A percentile compares a stretch with the other conserved stretches of the same genome.
Conservation (phyloP, 768 basidiomycete genomes). For the Cystofilobasidium bisporidii region DNA sequence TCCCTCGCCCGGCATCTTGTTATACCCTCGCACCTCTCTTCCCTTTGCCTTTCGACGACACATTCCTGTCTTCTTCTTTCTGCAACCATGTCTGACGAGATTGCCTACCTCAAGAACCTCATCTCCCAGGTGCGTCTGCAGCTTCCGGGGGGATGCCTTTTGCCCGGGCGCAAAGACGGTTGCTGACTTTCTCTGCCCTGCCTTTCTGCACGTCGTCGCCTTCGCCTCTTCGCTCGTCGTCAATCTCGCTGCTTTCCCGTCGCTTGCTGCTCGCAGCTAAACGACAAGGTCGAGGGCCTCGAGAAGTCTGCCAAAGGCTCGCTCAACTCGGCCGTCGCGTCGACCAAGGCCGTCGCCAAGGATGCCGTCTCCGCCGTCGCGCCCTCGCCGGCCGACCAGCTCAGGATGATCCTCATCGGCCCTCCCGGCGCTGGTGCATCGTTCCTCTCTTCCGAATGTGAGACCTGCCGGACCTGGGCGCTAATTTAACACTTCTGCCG, state of each 20-base stretch:
- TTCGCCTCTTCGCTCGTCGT: no score
- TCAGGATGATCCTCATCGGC: slow-evolving; percentile 84
- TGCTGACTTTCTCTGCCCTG: no score
- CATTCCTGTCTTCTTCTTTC: background rate
- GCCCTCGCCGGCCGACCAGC: slow-evolving; percentile 61
- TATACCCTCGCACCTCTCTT: slow-evolving; percentile 6
- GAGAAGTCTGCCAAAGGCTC: slow-evolving; percentile 51
- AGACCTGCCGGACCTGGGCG: no score
- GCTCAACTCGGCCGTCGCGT: slow-evolving; percentile 30
- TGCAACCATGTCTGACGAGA: slow-evolving; percentile 45
- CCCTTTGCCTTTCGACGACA: background rate
- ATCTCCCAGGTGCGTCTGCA: slow-evolving; percentile 55
- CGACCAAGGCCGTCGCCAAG: slow-evolving; percentile 45
- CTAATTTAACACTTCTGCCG: no score
- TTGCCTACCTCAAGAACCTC: slow-evolving; percentile 89
- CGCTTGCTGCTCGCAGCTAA: slow-evolving; percentile 45
- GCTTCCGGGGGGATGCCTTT: no score
- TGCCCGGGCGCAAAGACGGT: background rate
- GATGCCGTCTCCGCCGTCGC: slow-evolving; percentile 21
- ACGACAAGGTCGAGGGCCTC: slow-evolving; percentile 72
- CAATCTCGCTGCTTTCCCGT: background rate
- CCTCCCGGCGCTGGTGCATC: slow-evolving; percentile 85
- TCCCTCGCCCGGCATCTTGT: no score
- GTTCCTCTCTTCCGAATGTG: slow-evolving; percentile 1
- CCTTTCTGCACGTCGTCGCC: no score